Evolutionary conservation across 1,284 basidiomycete species (phyloP).

Genomic region (Flammula alnicola): DNA sequence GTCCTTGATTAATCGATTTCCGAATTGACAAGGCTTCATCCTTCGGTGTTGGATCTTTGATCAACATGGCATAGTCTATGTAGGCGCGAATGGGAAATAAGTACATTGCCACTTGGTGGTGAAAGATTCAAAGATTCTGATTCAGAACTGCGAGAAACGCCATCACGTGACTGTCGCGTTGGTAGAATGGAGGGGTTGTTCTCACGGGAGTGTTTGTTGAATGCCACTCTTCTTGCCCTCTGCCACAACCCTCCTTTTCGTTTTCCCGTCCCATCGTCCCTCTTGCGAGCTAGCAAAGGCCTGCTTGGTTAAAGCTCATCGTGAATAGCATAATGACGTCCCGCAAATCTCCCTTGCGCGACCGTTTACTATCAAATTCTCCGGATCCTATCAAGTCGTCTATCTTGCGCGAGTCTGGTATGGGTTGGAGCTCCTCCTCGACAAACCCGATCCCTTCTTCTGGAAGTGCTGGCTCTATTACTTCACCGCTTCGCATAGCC

Average conservation of each 20-base stretch:
- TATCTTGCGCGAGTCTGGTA: slow-evolving; percentile 62
- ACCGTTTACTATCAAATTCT: slow-evolving; percentile 65
- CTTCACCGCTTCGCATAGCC: slow-evolving; percentile 71
- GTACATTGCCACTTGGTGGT: no score
- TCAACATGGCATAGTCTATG: no score
- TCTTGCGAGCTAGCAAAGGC: slow-evolving; percentile 9
- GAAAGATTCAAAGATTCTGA: no score
- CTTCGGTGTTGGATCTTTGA: no score
- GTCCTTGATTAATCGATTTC: no score
- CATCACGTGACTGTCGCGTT: slow-evolving; percentile 32
- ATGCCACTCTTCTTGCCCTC: slow-evolving; percentile 21
- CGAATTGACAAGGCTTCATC: no score
- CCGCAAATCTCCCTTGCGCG: slow-evolving; percentile 53
- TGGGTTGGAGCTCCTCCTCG: slow-evolving; percentile 53
- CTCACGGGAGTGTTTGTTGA: slow-evolving; percentile 43
- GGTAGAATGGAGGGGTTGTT: slow-evolving; percentile 16
- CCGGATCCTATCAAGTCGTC: slow-evolving; percentile 66
- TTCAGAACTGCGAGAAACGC: slow-evolving; percentile 13
- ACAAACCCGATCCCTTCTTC: slow-evolving; percentile 37
- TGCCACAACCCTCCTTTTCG: slow-evolving; percentile 21
- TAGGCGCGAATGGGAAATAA: no score
- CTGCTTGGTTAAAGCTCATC: no score
- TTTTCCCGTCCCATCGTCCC: slow-evolving; percentile 21
- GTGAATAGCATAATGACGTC: slow-evolving; percentile 34
- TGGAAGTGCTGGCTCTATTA: slow-evolving; percentile 42